Base-by-base conservation (phyloP, 805 yeast genomes). In the Cephaloascus fragrans region DNA sequence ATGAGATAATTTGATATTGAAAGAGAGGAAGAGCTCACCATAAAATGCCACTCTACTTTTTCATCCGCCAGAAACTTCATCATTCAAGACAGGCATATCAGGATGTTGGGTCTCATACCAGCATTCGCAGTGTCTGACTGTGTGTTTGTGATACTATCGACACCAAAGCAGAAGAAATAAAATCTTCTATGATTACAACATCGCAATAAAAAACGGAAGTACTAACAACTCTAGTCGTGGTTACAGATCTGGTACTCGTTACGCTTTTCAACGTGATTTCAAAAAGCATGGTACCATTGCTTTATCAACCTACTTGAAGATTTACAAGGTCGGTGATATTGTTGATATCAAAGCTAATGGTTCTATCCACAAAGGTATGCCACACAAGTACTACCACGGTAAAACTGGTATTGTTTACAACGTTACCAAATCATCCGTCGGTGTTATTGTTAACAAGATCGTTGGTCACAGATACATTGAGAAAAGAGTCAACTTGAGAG, bases 381-480 rank as follows among this genome's bases (percentile, higher is more conserved):
- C 98, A 71, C 96, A 87, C 88, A 93, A 93, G 80, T 89, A 78
- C 84, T 93, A 93, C 96, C 97, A 93, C 81, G 98, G 98, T 75
- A 93, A 89, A 83, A 93, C 98, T 55, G 98, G 98, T 83, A 86
- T 93, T 59, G 80, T 93, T 54, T 93, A 80, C 95, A 93, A 93
- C 82, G 94, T 93, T 57, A 90, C 98, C 83, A 93, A 86, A 81
- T 74, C 95, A 50, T 77, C 98, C 52, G 97, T 93, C 53, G 98
- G 98, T 83, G 93, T 93, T 59, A 86, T 93, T 64, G 71, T 93
- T 69, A 84, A 93, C 94, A 93, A 93, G 84, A 80, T 89, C 70
- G 97, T 93, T 61, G 97, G 97, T 72, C 74, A 84, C 94, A 86
- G 97, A 79, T 93, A 90, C 88, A 58, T 93, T 55, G 97, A 93